These are phyloP conservation scores for Colletotrichum noveboracense DNA, from an alignment of 2,329 filamentous ascomycete genomes.

Conservation along the genomic window DNA sequence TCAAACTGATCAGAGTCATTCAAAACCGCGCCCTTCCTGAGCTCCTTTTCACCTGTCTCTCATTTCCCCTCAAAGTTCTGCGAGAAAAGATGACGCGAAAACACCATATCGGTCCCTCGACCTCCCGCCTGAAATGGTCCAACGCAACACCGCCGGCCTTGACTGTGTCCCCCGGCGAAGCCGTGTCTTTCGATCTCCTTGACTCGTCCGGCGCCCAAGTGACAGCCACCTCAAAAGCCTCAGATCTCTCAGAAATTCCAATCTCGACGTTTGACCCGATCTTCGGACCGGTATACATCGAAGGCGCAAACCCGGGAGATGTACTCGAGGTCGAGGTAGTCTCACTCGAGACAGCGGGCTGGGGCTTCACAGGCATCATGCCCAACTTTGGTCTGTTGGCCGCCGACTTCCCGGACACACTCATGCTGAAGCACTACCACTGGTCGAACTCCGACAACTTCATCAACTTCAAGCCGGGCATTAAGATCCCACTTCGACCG, in stretches of 20 bases:
- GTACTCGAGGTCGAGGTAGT: conserved; percentile 57
- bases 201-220: conserved; percentile 58
- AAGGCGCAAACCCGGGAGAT: conserved; percentile 55
- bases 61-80: neutral
- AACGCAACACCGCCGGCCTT: conserved; percentile 47
- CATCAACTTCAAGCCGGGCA: conserved; percentile 50
- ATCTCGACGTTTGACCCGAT: conserved; percentile 49
- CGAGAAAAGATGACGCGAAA: neutral
- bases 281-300: conserved; percentile 54
- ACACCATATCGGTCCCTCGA: conserved; percentile 29
- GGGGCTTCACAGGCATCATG: conserved; percentile 59
- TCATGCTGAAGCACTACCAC: conserved; percentile 51
- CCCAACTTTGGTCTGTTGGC: conserved; percentile 54
- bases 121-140: conserved; percentile 53
- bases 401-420: conserved; percentile 49
- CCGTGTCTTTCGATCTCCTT: conserved; percentile 52
- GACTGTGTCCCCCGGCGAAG: conserved; percentile 51
- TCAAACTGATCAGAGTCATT: neutral
- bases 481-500: conserved; percentile 53
- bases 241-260: conserved; percentile 45
- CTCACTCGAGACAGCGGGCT: conserved; percentile 46
- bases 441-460: conserved; percentile 30
- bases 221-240: conserved; percentile 42
- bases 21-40: neutral
- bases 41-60: neutral